phyloP scores from a whole-genome alignment of 2,329 filamentous ascomycete species.

The Graphilbum fragrans region DNA sequence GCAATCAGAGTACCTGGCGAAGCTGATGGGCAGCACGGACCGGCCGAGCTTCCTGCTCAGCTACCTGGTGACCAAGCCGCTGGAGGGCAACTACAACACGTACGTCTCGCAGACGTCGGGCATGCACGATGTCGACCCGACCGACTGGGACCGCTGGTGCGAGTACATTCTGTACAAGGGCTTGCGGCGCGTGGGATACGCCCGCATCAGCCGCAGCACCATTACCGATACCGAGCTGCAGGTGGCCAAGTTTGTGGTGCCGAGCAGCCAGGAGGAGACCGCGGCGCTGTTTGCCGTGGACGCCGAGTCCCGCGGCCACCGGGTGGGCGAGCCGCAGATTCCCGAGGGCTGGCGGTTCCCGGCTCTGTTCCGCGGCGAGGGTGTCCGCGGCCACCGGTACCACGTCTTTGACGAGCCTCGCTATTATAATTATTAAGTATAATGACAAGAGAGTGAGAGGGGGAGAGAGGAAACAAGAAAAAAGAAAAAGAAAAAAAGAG shows the following conservation, averaged over 20 bases:
- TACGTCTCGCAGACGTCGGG: conserved; percentile 78
- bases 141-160: conserved; percentile 96
- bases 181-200: conserved; percentile 76
- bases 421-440: conserved; percentile 45
- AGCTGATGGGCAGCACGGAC: conserved; percentile 72
- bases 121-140: conserved; percentile 90
- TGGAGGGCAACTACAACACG: conserved; percentile 91
- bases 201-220: conserved; percentile 72
- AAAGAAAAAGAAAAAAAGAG: not conserved
- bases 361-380: conserved; percentile 67
- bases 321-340: conserved; percentile 59
- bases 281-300: conserved; percentile 40
- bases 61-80: conserved; percentile 84
- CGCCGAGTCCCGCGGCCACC: conserved; percentile 41
- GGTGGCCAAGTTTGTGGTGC: conserved; percentile 88
- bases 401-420: conserved; percentile 91
- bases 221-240: conserved; percentile 98
- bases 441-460: not conserved
- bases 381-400: conserved; percentile 80
- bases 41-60: conserved; percentile 77
- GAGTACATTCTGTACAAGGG: conserved; percentile 97
- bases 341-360: conserved; percentile 75
- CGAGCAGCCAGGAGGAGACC: conserved; percentile 31
- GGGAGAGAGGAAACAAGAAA: not conserved
- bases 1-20: conserved; percentile 74